phyloP scores from a whole-genome alignment of 129 eudicot genomes.

The Flaveria ramosissima region DNA sequence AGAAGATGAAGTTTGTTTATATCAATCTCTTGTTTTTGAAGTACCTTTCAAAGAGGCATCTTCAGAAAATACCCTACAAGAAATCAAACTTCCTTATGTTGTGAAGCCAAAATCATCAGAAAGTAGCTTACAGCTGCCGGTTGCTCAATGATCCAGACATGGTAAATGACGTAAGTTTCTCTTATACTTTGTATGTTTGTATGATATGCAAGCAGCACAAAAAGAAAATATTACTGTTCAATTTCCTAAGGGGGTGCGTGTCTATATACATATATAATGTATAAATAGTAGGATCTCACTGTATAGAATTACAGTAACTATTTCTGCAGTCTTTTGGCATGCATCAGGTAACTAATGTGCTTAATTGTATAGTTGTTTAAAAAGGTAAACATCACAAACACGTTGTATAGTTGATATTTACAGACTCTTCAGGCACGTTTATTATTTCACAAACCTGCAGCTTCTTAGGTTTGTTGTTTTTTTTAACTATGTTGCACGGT shows the following conservation, averaged over 20 bases:
- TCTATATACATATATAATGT: neutral
- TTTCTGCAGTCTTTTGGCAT: slow-evolving; percentile 23
- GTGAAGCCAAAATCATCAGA: slow-evolving; percentile 70
- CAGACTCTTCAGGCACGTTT: too few species aligned
- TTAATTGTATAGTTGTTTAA: slow-evolving; percentile 21
- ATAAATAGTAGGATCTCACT: slow-evolving; percentile 1
- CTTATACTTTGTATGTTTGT: neutral
- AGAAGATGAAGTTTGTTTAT: slow-evolving; percentile 94
- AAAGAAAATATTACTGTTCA: neutral
- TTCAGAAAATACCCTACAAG: slow-evolving; percentile 50
- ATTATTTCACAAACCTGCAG: too few species aligned
- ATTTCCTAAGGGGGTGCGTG: neutral
- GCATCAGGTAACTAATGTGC: slow-evolving; percentile 14
- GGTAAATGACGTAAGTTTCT: slow-evolving; percentile 11
- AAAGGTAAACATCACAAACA: neutral
- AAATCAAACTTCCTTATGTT: slow-evolving; percentile 61
- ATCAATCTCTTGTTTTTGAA: slow-evolving; percentile 74
- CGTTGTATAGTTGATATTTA: too few species aligned
- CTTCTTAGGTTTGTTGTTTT: too few species aligned
- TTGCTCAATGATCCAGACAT: slow-evolving; percentile 41
- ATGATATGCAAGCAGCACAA: neutral
- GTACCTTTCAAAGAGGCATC: slow-evolving; percentile 66
- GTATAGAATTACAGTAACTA: slow-evolving; percentile 27
- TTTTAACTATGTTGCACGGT: too few species aligned
- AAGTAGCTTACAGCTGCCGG: slow-evolving; percentile 47